A percentile compares a stretch with the other conserved stretches of the same genome.
These are phyloP conservation scores for Suillus clintonianus DNA, from an alignment of 768 basidiomycete species.

Conservation along the genomic window DNA sequence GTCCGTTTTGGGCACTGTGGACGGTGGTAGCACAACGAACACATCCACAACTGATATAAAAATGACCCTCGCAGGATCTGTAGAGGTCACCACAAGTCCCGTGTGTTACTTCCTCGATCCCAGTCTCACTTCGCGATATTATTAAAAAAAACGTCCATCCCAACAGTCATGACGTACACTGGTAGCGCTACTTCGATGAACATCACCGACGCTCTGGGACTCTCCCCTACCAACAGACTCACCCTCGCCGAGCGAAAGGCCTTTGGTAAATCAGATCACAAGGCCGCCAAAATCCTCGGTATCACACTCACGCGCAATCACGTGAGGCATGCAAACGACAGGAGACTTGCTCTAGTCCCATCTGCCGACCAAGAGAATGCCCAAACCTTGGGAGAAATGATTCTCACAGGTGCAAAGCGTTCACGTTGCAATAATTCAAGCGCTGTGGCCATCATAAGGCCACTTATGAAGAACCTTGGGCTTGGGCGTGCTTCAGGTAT, in stretches of 20 bases:
- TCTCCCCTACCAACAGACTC: slow-evolving; percentile 10
- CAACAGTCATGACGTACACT: background rate
- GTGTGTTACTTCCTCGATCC: background rate
- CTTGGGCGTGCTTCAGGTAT: background rate
- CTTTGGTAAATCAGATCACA: slow-evolving; percentile 11
- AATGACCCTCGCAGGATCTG: background rate
- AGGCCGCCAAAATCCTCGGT: slow-evolving; percentile 16
- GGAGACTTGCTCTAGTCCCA: background rate
- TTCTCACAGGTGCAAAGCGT: slow-evolving; percentile 10
- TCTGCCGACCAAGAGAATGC: background rate
- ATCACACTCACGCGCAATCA: slow-evolving; percentile 18
- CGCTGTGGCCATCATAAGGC: slow-evolving; percentile 4
- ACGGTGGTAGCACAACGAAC: background rate
- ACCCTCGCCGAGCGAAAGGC: slow-evolving; percentile 11
- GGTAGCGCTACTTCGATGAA: background rate
- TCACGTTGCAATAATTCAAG: slow-evolving; percentile 4
- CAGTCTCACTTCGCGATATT: background rate
- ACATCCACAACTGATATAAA: no score
- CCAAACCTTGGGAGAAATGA: slow-evolving; percentile 7
- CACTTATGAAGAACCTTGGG: slow-evolving; percentile 10
- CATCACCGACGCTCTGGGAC: background rate
- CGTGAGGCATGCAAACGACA: background rate
- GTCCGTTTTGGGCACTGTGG: background rate
- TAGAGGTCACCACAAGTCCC: background rate
- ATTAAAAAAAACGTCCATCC: background rate